A percentile compares a stretch with the other conserved stretches of the same genome.
Evolutionary conservation across 768 basidiomycete species (phyloP).

Genomic region (Jaapia argillacea): DNA sequence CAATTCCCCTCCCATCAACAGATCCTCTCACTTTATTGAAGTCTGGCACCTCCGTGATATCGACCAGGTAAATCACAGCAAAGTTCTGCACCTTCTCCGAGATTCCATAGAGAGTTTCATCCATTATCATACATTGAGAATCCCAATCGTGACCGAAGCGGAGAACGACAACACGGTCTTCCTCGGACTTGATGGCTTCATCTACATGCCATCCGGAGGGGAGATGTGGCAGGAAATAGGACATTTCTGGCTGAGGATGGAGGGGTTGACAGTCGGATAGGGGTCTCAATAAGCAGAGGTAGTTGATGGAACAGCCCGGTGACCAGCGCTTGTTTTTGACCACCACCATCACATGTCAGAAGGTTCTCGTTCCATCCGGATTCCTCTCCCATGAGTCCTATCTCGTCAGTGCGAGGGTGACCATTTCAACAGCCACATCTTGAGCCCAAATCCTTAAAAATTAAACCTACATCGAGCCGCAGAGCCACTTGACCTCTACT

Average conservation of each 20-base stretch:
- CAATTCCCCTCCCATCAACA: background rate
- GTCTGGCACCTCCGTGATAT: slow-evolving; percentile 95
- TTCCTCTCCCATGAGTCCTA: too few relatives aligned
- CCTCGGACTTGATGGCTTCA: slow-evolving; percentile 96
- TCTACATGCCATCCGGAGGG: slow-evolving; percentile 98
- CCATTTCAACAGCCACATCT: too few relatives aligned
- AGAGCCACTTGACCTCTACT: too few relatives aligned
- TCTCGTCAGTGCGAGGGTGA: too few relatives aligned
- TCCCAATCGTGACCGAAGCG: slow-evolving; percentile 96
- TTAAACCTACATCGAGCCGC: too few relatives aligned
- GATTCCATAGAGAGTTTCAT: slow-evolving; percentile 87
- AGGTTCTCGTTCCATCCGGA: too few relatives aligned
- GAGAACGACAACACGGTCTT: slow-evolving; percentile 89
- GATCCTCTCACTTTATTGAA: slow-evolving; percentile 78
- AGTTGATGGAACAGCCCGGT: too few relatives aligned
- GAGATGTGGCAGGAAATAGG: slow-evolving; percentile 82
- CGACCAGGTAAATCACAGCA: slow-evolving; percentile 90
- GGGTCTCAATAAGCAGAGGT: too few relatives aligned
- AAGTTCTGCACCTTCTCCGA: slow-evolving; percentile 98
- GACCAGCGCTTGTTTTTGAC: too few relatives aligned
- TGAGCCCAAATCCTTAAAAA: too few relatives aligned
- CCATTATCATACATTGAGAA: slow-evolving; percentile 96
- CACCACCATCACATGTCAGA: too few relatives aligned
- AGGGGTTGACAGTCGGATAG: too few relatives aligned
- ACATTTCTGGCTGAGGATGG: slow-evolving; percentile 43